phyloP scores from a whole-genome alignment of 176 grass and related monocot species.

The Zizania latifolia region DNA sequence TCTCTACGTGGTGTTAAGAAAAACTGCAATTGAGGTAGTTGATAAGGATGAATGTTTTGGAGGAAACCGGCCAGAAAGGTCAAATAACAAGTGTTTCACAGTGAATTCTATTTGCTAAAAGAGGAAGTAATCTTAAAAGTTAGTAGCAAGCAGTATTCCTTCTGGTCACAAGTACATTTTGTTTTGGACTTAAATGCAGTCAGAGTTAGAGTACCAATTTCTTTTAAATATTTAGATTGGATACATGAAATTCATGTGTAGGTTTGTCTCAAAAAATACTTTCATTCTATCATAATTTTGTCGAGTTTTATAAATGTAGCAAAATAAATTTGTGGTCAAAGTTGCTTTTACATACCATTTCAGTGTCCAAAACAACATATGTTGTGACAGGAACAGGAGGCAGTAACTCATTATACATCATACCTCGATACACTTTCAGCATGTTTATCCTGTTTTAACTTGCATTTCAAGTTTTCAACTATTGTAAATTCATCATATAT shows the following conservation, averaged over 20 bases:
- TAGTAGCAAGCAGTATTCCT: background rate
- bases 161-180: background rate
- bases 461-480: conserved; percentile 8
- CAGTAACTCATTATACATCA: background rate
- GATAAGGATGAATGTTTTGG: background rate
- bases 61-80: background rate
- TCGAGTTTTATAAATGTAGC: background rate
- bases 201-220: background rate
- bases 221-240: background rate
- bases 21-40: background rate
- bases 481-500: conserved; percentile 18
- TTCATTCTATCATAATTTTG: background rate
- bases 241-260: background rate
- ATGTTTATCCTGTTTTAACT: background rate
- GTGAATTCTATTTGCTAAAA: background rate
- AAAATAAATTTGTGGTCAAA: background rate
- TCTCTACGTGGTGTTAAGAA: background rate
- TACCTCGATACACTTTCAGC: background rate
- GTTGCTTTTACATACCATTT: background rate
- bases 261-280: background rate
- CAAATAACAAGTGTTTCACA: background rate
- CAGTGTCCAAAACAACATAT: background rate
- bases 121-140: background rate
- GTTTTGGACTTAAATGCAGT: background rate
- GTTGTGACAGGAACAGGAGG: background rate